phyloP scores from a whole-genome alignment of 2,329 filamentous ascomycete genomes.

The Arthrinium puccinioides region DNA sequence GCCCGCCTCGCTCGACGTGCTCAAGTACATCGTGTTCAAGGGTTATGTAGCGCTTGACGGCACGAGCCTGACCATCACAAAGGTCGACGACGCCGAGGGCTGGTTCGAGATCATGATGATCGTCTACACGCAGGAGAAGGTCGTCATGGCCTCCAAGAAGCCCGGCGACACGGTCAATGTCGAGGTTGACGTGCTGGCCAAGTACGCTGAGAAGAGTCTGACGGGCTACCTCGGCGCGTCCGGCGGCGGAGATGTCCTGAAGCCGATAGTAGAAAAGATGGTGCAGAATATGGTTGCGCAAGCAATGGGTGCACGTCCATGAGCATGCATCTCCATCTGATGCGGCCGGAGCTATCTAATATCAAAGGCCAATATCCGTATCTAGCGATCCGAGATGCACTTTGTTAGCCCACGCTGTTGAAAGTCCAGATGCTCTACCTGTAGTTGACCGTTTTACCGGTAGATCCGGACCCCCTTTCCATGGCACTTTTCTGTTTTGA shows the following conservation, averaged over 20 bases:
- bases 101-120: slow-evolving; percentile 99
- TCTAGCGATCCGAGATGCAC: too few species aligned
- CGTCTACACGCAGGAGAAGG: slow-evolving; percentile 87
- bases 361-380: too few species aligned
- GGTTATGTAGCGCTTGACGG: slow-evolving; percentile 93
- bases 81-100: slow-evolving; percentile 69
- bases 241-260: slow-evolving; percentile 41
- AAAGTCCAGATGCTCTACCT: too few species aligned
- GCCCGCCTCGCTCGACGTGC: slow-evolving; percentile 56
- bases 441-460: too few species aligned
- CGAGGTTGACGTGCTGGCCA: slow-evolving; percentile 83
- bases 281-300: slow-evolving; percentile 69
- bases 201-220: slow-evolving; percentile 87
- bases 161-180: slow-evolving; percentile 80
- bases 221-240: slow-evolving; percentile 64
- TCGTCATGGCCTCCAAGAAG: slow-evolving; percentile 74
- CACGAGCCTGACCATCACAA: slow-evolving; percentile 86
- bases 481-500: too few species aligned
- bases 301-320: slow-evolving; percentile 35
- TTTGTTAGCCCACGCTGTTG: too few species aligned
- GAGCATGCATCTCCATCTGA: too few species aligned
- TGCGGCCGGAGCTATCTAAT: too few species aligned
- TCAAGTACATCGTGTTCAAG: slow-evolving; percentile 92
- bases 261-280: slow-evolving; percentile 61
- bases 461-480: too few species aligned